Conservation (phyloP, 2,329 filamentous ascomycete species). For the Calonectria crousiana region DNA sequence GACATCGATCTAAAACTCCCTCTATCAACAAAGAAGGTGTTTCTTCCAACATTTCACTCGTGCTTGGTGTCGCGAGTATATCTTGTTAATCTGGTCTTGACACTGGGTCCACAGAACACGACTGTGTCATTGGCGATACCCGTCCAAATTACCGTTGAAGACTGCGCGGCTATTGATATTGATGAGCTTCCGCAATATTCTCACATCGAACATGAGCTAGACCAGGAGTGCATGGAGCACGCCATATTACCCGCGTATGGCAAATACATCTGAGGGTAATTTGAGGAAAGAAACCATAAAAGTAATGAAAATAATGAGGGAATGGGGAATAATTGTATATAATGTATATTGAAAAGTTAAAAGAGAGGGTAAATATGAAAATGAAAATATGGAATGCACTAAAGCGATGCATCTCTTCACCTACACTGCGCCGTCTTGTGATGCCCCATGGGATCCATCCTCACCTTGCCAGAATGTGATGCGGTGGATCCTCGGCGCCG, state of each 20-base stretch:
- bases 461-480: background rate
- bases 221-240: background rate
- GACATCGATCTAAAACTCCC: conserved; percentile 26
- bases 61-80: conserved; percentile 36
- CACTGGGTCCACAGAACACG: conserved; percentile 14
- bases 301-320: background rate
- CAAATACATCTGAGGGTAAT: background rate
- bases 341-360: background rate
- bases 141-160: conserved; percentile 28
- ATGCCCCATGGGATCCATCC: background rate
- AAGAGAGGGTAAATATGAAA: background rate
- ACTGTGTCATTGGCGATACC: conserved; percentile 28
- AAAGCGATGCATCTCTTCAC: background rate
- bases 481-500: background rate
- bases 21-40: conserved; percentile 13
- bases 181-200: background rate
- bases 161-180: background rate
- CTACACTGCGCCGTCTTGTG: background rate
- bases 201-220: background rate
- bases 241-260: background rate
- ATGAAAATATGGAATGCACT: background rate
- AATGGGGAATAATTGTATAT: background rate
- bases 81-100: conserved; percentile 22
- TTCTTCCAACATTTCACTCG: conserved; percentile 35
- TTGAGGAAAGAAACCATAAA: background rate